These are phyloP conservation scores for Diaporthe aspalathi DNA, from an alignment of 2,329 filamentous ascomycete species.

Conservation along the genomic window DNA sequence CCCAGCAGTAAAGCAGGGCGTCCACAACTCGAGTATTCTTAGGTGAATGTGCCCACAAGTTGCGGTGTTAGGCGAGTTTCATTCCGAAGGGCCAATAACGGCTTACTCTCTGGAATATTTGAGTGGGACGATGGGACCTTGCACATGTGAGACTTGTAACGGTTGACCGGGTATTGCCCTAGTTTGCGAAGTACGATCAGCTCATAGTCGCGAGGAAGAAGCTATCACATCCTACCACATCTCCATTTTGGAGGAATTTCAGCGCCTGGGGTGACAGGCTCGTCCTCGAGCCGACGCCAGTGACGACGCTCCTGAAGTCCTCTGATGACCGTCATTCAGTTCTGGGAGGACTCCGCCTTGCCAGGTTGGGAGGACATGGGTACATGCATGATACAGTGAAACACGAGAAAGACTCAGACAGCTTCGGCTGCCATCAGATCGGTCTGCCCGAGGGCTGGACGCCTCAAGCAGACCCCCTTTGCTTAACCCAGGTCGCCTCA, in stretches of 20 bases:
- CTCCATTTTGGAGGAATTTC: neutral
- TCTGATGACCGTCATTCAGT: neutral
- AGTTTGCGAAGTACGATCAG: constrained; percentile 1
- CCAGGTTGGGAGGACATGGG: neutral
- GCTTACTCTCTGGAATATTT: neutral
- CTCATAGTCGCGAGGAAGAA: neutral
- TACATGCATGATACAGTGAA: constrained; percentile 13
- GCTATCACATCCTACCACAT: neutral
- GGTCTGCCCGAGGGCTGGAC: neutral
- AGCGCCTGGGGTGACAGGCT: neutral
- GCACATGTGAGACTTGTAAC: constrained; percentile 33
- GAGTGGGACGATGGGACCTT: constrained; percentile 34
- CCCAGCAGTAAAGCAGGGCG: neutral
- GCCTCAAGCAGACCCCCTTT: neutral
- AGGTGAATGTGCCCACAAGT: constrained; percentile 2
- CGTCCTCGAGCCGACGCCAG: neutral
- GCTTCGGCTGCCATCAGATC: neutral
- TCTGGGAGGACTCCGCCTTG: neutral
- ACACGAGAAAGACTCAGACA: neutral
- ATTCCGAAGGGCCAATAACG: neutral
- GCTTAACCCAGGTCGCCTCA: neutral
- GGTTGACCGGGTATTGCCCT: neutral
- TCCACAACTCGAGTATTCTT: neutral
- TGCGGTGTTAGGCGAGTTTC: constrained; percentile 18
- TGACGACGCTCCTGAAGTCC: neutral